phyloP scores from a whole-genome alignment of 2,329 filamentous ascomycete species.

The Fusarium multiceps region DNA sequence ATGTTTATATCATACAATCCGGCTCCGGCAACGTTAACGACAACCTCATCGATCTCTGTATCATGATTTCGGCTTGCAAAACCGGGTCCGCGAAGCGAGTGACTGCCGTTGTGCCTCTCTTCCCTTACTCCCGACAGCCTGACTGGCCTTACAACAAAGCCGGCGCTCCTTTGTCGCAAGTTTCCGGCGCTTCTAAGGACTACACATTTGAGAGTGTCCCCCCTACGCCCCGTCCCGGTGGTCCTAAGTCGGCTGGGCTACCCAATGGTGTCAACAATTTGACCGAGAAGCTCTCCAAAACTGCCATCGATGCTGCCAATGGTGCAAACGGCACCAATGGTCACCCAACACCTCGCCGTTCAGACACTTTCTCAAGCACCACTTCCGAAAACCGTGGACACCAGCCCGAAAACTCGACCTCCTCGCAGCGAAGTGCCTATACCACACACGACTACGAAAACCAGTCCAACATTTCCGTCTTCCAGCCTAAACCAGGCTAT shows the following conservation, averaged over 20 bases:
- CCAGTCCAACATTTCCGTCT: constrained; percentile 64
- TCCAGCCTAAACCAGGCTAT: constrained; percentile 89
- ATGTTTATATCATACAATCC: constrained; percentile 98
- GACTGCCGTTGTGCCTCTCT: constrained; percentile 92
- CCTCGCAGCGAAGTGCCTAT: constrained; percentile 60
- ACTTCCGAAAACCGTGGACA: constrained; percentile 52
- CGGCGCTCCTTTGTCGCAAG: constrained; percentile 85
- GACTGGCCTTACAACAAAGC: constrained; percentile 97
- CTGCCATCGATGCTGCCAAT: constrained; percentile 57
- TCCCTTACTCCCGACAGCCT: constrained; percentile 96
- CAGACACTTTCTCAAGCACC: constrained; percentile 51
- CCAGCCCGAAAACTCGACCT: constrained; percentile 53
- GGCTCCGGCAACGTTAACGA: constrained; percentile 95
- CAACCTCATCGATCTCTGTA: constrained; percentile 94
- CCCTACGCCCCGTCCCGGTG: constrained; percentile 80
- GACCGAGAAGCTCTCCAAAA: constrained; percentile 77
- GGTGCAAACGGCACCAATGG: constrained; percentile 45
- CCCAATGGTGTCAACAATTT: constrained; percentile 75
- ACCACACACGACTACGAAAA: constrained; percentile 75
- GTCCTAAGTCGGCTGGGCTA: constrained; percentile 73
- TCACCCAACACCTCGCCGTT: constrained; percentile 51
- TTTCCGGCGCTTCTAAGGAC: constrained; percentile 61
- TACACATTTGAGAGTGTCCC: constrained; percentile 95
- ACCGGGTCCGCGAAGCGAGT: constrained; percentile 91
- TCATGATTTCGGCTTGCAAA: constrained; percentile 99